Base-by-base conservation (phyloP, 306 rosid genomes). In the Corylus heterophylla region DNA sequence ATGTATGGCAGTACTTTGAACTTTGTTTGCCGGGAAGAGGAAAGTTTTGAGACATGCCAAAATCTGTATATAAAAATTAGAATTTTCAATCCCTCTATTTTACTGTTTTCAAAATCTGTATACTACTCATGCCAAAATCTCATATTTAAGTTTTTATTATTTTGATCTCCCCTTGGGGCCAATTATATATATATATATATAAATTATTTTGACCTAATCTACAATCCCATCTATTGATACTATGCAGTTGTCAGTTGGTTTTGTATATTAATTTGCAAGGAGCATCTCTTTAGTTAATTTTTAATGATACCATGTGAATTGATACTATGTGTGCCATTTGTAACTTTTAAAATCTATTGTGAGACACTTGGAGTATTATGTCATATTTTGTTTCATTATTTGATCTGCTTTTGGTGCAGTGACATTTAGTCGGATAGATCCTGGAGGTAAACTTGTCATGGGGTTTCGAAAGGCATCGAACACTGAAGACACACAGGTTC, bases 351-450 rank as follows among this genome's bases (percentile, higher is more conserved):
- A 69, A 51, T 29, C 20, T 58, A 51, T 45, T 18, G 39, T 87
- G 27, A 7, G 45, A 42, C 45, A 42, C 45, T 5, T 42, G 45
- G 7, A 5, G 45, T 59, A 50, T 29, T 47, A 79, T 49, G 47
- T 74, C 39, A 66, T 29, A 45, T 35, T 69, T 79, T 54, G 70
- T 52, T 76, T 66, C 14, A 63, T 17, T 71, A 77, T 74, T 86
- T 64, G 69, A 52, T 73, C 79, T 68, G 14, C 54, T 68, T 79
- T 25, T 64, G 9, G 59, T 84, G 90, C 93, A 95, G 99, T 95
- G 73, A 95, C 97, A 39, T 95, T 95, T 82, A 95, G 98, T 81
- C 94, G 96, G 85, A 93, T 89, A 85, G 98, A 93, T 78, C 99
- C 99, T 14, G 99, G 96, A 71, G 91, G 90, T 37, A 90, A 89